These are phyloP conservation scores for Kregervanrija delftensis DNA, from an alignment of 805 yeast genomes.

Conservation along the genomic window DNA sequence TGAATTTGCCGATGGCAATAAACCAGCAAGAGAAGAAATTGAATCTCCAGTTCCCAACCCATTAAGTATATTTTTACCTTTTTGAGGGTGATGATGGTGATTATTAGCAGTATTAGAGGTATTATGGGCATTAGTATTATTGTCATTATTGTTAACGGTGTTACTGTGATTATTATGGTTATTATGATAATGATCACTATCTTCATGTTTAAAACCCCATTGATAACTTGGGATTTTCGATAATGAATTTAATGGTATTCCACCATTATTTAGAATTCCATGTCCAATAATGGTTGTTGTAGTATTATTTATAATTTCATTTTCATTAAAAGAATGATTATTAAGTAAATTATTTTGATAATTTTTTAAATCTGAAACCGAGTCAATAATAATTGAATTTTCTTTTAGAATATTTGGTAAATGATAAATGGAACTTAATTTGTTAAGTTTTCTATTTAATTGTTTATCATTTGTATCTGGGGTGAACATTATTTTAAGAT, in stretches of 20 bases:
- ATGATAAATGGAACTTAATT: constrained; percentile 17
- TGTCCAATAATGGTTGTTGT: constrained; percentile 26
- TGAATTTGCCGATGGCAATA: constrained; percentile 13
- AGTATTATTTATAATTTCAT: neutral
- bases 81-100: constrained; percentile 9
- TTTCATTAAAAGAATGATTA: constrained; percentile 12
- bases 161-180: neutral
- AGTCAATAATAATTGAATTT: constrained; percentile 11
- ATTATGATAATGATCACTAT: constrained; percentile 17
- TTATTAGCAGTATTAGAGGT: too few species aligned
- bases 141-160: neutral
- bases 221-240: constrained; percentile 29
- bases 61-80: constrained; percentile 20
- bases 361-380: constrained; percentile 14
- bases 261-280: constrained; percentile 27
- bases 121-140: neutral
- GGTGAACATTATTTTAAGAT: constrained; percentile 10
- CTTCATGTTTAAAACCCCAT: constrained; percentile 26
- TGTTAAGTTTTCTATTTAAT: constrained; percentile 14
- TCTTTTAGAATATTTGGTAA: constrained; percentile 14
- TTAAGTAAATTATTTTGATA: constrained; percentile 21
- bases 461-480: constrained; percentile 10
- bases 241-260: constrained; percentile 26
- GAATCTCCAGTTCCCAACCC: constrained; percentile 20
- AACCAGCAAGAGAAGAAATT: constrained; percentile 23